A percentile compares a stretch with the other conserved stretches of the same genome.
Evolutionary conservation across 2,329 filamentous ascomycete genomes (phyloP).

Genomic region (Fusarium sp.): DNA sequence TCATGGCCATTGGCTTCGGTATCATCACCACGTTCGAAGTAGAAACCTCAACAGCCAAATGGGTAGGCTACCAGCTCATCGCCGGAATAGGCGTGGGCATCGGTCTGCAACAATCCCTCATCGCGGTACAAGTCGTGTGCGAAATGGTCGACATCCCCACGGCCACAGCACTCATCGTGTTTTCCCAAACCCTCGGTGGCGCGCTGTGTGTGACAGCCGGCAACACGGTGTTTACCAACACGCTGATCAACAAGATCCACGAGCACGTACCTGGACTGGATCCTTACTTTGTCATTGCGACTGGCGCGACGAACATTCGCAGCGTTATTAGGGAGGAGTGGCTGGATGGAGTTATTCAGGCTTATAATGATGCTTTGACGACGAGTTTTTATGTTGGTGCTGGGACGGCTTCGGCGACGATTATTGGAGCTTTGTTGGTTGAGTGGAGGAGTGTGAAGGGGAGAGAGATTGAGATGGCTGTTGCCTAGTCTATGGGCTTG

Average conservation of each 20-base stretch:
- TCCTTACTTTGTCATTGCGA: constrained; percentile 47
- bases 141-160: constrained; percentile 48
- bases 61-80: constrained; percentile 59
- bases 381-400: constrained; percentile 58
- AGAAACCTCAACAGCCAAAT: constrained; percentile 51
- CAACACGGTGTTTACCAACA: constrained; percentile 63
- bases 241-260: constrained; percentile 55
- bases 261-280: constrained; percentile 53
- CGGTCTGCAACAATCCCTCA: constrained; percentile 59
- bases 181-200: constrained; percentile 55
- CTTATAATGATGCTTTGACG: constrained; percentile 60
- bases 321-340: constrained; percentile 46
- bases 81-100: constrained; percentile 54
- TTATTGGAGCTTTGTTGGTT: constrained; percentile 57
- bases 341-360: constrained; percentile 52
- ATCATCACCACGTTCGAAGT: constrained; percentile 57
- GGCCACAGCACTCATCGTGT: constrained; percentile 53
- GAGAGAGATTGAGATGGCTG: constrained; percentile 57
- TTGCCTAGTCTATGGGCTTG: neutral
- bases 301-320: constrained; percentile 55
- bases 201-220: constrained; percentile 62
- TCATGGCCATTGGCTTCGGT: constrained; percentile 54
- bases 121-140: constrained; percentile 57
- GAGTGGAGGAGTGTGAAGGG: constrained; percentile 70
- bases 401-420: constrained; percentile 58